Percentiles rank a stretch among this genome's conserved stretches.
Conservation (phyloP, 495 filamentous ascomycete species). For the Penicillium samsonianum region DNA sequence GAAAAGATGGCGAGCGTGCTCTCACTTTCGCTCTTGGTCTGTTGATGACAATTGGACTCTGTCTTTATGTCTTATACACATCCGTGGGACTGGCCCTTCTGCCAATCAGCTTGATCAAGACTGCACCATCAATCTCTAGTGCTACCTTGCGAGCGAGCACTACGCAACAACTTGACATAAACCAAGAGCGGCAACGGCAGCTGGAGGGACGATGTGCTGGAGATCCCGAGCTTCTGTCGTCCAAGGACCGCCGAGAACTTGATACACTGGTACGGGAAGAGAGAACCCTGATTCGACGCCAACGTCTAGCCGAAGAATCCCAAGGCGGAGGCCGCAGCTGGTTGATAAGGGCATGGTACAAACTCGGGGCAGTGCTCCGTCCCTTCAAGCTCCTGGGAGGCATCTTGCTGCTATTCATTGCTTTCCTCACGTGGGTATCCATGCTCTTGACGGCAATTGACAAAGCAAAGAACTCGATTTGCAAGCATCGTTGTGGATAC, state of each 20-base stretch:
- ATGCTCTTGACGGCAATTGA: slow-evolving; percentile 97
- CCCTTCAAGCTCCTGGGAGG: slow-evolving; percentile 87
- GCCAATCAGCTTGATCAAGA: slow-evolving; percentile 87
- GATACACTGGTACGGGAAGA: slow-evolving; percentile 87
- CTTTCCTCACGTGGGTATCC: slow-evolving; percentile 76
- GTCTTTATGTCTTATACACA: slow-evolving; percentile 86
- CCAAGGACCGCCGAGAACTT: slow-evolving; percentile 85
- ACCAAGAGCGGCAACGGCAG: slow-evolving; percentile 88
- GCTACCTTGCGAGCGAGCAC: slow-evolving; percentile 75
- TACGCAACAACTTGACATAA: slow-evolving; percentile 74
- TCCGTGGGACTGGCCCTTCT: slow-evolving; percentile 85
- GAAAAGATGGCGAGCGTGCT: slow-evolving; percentile 79
- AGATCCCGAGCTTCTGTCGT: slow-evolving; percentile 67
- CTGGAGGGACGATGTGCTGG: slow-evolving; percentile 84
- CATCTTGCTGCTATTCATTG: slow-evolving; percentile 68
- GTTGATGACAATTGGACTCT: slow-evolving; percentile 78
- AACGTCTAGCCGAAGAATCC: slow-evolving; percentile 80
- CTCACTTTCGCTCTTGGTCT: slow-evolving; percentile 85
- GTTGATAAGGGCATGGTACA: slow-evolving; percentile 71
- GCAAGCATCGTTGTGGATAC: slow-evolving; percentile 89
- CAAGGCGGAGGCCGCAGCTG: slow-evolving; percentile 69
- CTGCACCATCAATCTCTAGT: slow-evolving; percentile 76
- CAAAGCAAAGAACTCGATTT: slow-evolving; percentile 92
- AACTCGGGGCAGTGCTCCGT: slow-evolving; percentile 72
- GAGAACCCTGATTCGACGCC: slow-evolving; percentile 83